Evolutionary conservation across 2,329 filamentous ascomycete genomes (phyloP), one percentile per base, ranked within the genome.

Genomic region (Trichoderma gracile): DNA sequence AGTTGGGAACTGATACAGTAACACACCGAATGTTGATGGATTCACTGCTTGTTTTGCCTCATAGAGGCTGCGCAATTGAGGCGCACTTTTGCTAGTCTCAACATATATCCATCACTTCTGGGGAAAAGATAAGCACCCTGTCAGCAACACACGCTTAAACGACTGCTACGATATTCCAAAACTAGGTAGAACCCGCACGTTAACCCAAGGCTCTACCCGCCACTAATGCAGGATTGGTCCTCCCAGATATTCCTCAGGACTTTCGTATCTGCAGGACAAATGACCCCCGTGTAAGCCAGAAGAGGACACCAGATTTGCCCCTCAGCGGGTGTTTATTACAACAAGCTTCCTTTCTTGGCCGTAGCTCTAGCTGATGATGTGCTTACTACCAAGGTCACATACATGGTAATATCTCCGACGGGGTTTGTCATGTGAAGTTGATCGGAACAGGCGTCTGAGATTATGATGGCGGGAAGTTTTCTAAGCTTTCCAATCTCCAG

Each of bases 11-110:
- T 6, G 19, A 54, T 38, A 14, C 33, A 14, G 33, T 38, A 14
- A 14, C 12, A 38, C 17, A 25, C 40, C 4, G 14, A 17, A 23
- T 12, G 5, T 19, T 10, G 17, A 19, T 2, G 25, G n/a, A 33
- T 23, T n/a, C 27, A 8, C n/a, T 45, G 9, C 19, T 45, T 21
- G 17, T 9, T 6, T 43, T 45, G 17, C 43, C 17, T 19, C 43
- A 45, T 38, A n/a, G 8, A 8, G 33, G 9, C 19, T 10, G 23
- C 10, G 19, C 23, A 19, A n/a, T 30, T 38, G 8, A 40, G 19
- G 33, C 23, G 43, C 5, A 58, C 55, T 58, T 47, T 58, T 58
- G 55, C 42, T 58, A 58, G 55, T 33, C 17, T 21, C 30, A 9
- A 14, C 17, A 9, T 17, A 12, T 17, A 56, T 23, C 21, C 15